These are phyloP conservation scores for Coemansia sp. DNA, from an alignment of 192 early-diverging fungal species.

Conservation along the genomic window DNA sequence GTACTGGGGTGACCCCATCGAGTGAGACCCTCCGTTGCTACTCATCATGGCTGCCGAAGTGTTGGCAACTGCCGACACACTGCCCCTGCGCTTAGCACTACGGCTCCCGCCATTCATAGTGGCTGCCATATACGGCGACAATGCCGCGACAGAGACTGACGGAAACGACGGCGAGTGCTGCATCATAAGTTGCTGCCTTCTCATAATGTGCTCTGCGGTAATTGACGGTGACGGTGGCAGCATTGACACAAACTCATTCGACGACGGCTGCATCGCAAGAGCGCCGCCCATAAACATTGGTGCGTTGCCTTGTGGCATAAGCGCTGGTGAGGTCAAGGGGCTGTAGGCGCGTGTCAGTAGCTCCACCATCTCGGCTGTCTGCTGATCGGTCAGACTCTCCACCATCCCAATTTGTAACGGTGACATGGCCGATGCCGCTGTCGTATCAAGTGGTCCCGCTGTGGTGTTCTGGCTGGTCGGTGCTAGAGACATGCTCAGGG, in stretches of 20 bases:
- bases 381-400: constrained; percentile 31
- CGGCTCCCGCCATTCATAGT: background rate
- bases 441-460: background rate
- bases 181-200: constrained; percentile 21
- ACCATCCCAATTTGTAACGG: constrained; percentile 16
- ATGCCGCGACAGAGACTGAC: background rate
- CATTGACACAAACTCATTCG: constrained; percentile 9
- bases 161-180: constrained; percentile 20
- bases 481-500: constrained; percentile 1
- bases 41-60: background rate
- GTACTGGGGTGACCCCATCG: constrained; percentile 17
- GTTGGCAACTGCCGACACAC: background rate
- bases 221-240: constrained; percentile 44
- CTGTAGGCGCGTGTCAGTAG: constrained; percentile 36
- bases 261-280: background rate
- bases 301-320: constrained; percentile 26
- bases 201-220: constrained; percentile 41
- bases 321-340: constrained; percentile 39
- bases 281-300: too few species aligned
- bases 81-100: constrained; percentile 7
- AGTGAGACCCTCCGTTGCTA: background rate
- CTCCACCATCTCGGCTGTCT: constrained; percentile 43
- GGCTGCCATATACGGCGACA: background rate
- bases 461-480: background rate
- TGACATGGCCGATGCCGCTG: constrained; percentile 10